These are phyloP conservation scores for Hyphodiscus sp. DNA, from an alignment of 2,329 filamentous ascomycete genomes.

Conservation along the genomic window DNA sequence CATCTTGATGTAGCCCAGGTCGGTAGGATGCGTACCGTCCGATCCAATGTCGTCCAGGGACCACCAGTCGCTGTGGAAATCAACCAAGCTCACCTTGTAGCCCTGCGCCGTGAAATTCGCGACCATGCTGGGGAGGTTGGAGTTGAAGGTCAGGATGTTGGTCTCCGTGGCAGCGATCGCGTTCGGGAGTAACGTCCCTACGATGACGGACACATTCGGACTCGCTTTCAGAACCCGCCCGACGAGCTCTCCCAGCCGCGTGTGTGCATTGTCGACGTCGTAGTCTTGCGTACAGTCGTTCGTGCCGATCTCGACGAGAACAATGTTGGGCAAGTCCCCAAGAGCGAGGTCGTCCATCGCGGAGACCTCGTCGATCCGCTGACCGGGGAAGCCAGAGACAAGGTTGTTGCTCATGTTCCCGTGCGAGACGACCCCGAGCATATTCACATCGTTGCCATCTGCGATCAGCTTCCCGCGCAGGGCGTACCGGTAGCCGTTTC, in stretches of 20 bases:
- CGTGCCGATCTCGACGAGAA: slow-evolving; percentile 1
- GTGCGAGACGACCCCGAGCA: slow-evolving; percentile 30
- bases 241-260: background rate
- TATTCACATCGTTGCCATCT: slow-evolving; percentile 30
- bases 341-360: background rate
- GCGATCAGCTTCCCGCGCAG: slow-evolving; percentile 23
- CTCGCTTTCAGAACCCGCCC: background rate
- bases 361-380: background rate
- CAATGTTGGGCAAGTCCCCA: background rate
- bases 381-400: background rate
- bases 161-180: slow-evolving; percentile 32
- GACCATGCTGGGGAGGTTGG: background rate
- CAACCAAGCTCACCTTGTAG: slow-evolving; percentile 25
- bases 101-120: background rate
- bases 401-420: background rate
- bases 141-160: background rate
- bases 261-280: background rate
- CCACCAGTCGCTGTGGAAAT: slow-evolving; percentile 31
- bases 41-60: background rate
- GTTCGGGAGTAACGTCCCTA: background rate
- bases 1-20: slow-evolving; percentile 21
- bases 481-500: slow-evolving; percentile 36
- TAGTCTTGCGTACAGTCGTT: slow-evolving; percentile 1
- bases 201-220: background rate
- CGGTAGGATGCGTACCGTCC: slow-evolving; percentile 19